Conservation (phyloP, 495 filamentous ascomycete genomes). For the Massariosphaeria phaeospora region DNA sequence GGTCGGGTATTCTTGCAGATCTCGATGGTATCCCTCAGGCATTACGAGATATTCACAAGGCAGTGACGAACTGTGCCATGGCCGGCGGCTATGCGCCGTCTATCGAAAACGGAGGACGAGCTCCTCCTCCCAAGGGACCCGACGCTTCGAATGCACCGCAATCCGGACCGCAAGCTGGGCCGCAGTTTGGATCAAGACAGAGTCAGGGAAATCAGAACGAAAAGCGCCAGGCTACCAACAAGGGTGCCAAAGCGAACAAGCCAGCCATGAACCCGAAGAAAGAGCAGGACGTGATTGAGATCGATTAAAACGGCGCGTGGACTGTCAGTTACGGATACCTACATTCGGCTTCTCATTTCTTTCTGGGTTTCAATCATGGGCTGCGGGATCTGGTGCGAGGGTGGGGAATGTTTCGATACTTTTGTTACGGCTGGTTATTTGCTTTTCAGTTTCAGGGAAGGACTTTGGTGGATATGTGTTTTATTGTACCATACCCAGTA, state of each 20-base stretch:
- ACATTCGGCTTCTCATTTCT: too few species aligned
- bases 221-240: not conserved
- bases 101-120: not conserved
- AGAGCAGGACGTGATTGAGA: conserved; percentile 1
- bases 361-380: too few species aligned
- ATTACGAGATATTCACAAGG: conserved; percentile 34
- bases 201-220: not conserved
- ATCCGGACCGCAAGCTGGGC: too few species aligned
- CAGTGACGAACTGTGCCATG: conserved; percentile 22
- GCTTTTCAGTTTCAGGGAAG: not conserved
- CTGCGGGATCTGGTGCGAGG: too few species aligned
- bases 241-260: not conserved
- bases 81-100: not conserved
- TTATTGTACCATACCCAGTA: too few species aligned
- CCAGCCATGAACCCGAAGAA: not conserved
- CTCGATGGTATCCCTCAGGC: conserved; percentile 28
- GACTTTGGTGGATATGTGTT: not conserved
- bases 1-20: conserved; percentile 35
- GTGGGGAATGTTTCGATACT: too few species aligned
- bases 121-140: too few species aligned
- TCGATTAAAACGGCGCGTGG: too few species aligned
- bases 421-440: too few species aligned
- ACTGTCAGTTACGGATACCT: too few species aligned
- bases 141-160: too few species aligned
- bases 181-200: too few species aligned